These are phyloP conservation scores for Globisporangium camurandrum DNA, from an alignment of 352 stramenopile species.

Conservation along the genomic window DNA sequence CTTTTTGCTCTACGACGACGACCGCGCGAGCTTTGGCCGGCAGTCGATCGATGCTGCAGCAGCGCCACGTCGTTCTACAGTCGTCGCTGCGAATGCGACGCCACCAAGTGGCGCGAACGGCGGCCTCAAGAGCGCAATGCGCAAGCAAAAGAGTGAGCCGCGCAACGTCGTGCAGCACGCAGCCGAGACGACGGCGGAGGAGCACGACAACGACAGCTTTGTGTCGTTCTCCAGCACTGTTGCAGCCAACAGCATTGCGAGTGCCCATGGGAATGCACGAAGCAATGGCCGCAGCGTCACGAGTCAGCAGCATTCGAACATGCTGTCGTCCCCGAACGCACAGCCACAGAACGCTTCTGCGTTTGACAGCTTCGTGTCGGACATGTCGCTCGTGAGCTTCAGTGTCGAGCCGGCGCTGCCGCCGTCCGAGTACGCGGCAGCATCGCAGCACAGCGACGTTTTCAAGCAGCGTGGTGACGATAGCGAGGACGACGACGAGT, in stretches of 20 bases:
- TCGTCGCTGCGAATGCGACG: background rate
- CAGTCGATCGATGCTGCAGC: constrained; percentile 3
- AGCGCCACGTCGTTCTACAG: background rate
- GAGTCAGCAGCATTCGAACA: constrained; percentile 12
- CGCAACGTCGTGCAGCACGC: background rate
- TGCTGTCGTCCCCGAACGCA: constrained; percentile 13
- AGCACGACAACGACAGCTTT: constrained; percentile 11
- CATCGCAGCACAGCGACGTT: background rate
- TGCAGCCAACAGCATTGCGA: background rate
- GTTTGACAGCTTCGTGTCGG: constrained; percentile 38
- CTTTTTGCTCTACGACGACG: constrained; percentile 20
- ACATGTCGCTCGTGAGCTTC: constrained; percentile 20
- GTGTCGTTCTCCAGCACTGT: constrained; percentile 13
- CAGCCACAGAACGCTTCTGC: constrained; percentile 7
- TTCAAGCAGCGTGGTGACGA: constrained; percentile 12
- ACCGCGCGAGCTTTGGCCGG: constrained; percentile 6
- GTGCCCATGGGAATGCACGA: background rate
- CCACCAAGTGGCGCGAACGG: background rate
- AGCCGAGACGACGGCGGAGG: background rate
- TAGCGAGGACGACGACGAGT: constrained; percentile 24
- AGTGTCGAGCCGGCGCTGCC: constrained; percentile 21
- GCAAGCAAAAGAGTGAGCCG: constrained; percentile 14
- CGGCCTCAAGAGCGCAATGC: constrained; percentile 6
- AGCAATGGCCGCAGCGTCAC: background rate
- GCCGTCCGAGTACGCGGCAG: constrained; percentile 22